Evolutionary conservation across 345 rosid genomes (phyloP).

Genomic region (Lepidium didymum): DNA sequence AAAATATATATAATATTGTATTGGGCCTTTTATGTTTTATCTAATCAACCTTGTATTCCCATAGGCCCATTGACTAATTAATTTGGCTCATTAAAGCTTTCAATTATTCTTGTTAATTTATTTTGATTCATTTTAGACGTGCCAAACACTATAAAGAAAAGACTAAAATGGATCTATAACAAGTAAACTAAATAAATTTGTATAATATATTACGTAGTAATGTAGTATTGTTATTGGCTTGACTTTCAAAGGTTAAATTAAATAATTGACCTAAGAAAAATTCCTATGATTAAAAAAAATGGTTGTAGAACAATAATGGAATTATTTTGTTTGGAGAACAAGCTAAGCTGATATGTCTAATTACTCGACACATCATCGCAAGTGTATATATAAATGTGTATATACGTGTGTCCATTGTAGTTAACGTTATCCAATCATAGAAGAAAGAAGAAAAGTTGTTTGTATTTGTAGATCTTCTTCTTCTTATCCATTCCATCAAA

Average conservation of each 20-base stretch:
- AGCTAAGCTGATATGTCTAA: slow-evolving; percentile 17
- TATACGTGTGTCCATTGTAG: background rate
- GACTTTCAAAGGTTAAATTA: background rate
- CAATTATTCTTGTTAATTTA: no score
- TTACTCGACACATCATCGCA: background rate
- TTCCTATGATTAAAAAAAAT: background rate
- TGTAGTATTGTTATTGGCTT: background rate
- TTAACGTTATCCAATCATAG: slow-evolving; percentile 22
- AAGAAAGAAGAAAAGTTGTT: slow-evolving; percentile 5
- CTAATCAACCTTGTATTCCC: background rate
- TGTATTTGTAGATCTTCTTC: background rate
- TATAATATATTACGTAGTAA: background rate
- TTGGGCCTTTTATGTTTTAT: background rate
- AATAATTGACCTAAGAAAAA: background rate
- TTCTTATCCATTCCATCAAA: slow-evolving; percentile 9
- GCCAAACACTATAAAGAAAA: slow-evolving; percentile 4
- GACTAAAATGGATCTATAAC: background rate
- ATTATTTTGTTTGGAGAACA: slow-evolving; percentile 15
- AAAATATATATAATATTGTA: background rate
- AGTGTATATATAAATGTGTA: background rate
- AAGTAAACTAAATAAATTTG: background rate
- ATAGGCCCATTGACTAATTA: background rate
- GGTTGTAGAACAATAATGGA: background rate
- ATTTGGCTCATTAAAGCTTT: background rate
- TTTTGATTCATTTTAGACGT: background rate